A percentile compares a stretch with the other conserved stretches of the same genome.
Evolutionary conservation across 2,329 filamentous ascomycete species (phyloP).

Genomic region (Talaromyces sp.): DNA sequence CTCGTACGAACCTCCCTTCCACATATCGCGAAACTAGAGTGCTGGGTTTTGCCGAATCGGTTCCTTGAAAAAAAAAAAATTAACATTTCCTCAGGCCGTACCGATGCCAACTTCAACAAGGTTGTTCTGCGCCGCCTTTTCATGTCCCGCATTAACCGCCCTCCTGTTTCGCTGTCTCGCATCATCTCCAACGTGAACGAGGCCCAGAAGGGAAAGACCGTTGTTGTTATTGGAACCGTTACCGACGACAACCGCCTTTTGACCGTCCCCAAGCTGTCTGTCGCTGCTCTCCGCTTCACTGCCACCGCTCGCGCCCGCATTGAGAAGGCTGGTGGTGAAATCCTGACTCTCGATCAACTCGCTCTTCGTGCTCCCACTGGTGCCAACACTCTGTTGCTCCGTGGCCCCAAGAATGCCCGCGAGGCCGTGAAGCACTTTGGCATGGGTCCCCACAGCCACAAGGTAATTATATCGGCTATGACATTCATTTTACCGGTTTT

Average conservation of each 20-base stretch:
- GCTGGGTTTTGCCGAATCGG: neutral
- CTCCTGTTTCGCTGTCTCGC: constrained; percentile 89
- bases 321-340: constrained; percentile 86
- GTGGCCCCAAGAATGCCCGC: constrained; percentile 95
- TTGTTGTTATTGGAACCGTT: constrained; percentile 90
- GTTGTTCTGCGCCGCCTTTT: constrained; percentile 94
- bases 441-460: constrained; percentile 95
- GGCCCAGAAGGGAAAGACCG: constrained; percentile 63
- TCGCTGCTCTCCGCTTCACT: constrained; percentile 95
- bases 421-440: constrained; percentile 99
- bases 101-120: constrained; percentile 98
- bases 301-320: constrained; percentile 93
- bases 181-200: constrained; percentile 65
- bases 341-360: constrained; percentile 93
- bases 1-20: constrained; percentile 55
- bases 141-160: constrained; percentile 98
- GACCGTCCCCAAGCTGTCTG: constrained; percentile 82
- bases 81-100: constrained; percentile 62
- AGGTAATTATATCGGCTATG: constrained; percentile 56
- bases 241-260: constrained; percentile 97
- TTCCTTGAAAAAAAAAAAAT: neutral
- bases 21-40: neutral
- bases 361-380: constrained; percentile 92
- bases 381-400: constrained; percentile 92
- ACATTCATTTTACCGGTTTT: neutral